These are phyloP conservation scores for Hygrophorus pudorinus DNA, from an alignment of 768 basidiomycete species.

Conservation along the genomic window DNA sequence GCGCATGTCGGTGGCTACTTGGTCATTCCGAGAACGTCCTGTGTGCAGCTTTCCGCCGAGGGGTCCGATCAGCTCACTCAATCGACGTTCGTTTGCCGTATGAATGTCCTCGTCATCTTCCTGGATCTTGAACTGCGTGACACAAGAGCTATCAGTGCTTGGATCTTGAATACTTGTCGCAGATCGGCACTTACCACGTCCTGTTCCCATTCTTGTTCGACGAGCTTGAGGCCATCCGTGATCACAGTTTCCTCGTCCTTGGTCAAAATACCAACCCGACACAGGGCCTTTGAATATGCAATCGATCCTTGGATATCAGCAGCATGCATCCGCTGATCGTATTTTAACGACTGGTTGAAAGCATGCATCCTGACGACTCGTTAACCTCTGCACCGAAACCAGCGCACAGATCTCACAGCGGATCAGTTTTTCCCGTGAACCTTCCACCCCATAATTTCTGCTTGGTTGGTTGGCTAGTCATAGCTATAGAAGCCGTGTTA, in stretches of 20 bases:
- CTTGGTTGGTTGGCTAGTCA: conserved; percentile 35
- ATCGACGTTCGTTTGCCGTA: conserved; percentile 92
- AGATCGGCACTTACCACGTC: conserved; percentile 45
- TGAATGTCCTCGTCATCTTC: conserved; percentile 98
- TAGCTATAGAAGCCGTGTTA: conserved; percentile 12
- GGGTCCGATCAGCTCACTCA: conserved; percentile 88
- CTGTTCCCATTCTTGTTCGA: conserved; percentile 79
- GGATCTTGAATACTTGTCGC: neutral
- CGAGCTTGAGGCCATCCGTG: conserved; percentile 60
- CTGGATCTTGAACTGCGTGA: conserved; percentile 55
- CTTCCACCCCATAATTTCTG: conserved; percentile 86
- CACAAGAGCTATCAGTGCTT: neutral
- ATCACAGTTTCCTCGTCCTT: conserved; percentile 65
- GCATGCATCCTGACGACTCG: conserved; percentile 73
- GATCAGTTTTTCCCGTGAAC: conserved; percentile 85
- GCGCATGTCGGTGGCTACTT: conserved; percentile 97
- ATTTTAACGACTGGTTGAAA: conserved; percentile 93
- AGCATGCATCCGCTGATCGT: conserved; percentile 89
- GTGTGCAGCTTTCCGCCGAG: conserved; percentile 96
- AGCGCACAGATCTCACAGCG: conserved; percentile 41
- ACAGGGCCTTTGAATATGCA: conserved; percentile 86
- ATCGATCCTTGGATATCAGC: conserved; percentile 92
- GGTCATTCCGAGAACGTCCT: conserved; percentile 94
- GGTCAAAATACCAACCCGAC: conserved; percentile 73
- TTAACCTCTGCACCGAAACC: conserved; percentile 5